Conservation (phyloP, 1,284 basidiomycete genomes). For the Cryptococcus sp. region DNA sequence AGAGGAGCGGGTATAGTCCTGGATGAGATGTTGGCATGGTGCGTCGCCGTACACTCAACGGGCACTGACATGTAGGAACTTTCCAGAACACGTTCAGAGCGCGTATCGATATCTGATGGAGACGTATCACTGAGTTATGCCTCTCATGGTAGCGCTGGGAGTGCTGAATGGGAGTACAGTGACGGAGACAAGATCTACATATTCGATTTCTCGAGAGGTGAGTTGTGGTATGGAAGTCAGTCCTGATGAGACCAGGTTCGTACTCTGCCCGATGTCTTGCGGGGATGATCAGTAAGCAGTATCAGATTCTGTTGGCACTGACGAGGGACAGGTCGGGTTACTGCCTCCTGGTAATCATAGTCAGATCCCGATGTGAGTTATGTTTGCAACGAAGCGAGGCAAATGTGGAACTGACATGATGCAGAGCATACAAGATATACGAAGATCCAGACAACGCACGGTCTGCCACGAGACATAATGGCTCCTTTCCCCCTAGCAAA, state of each 20-base stretch:
- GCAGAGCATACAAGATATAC: slow-evolving; percentile 42
- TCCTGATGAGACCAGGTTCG: slow-evolving; percentile 13
- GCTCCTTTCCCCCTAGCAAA: too few relatives aligned
- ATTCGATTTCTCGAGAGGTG: slow-evolving; percentile 53
- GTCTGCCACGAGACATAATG: background rate
- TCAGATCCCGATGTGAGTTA: slow-evolving; percentile 29
- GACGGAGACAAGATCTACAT: slow-evolving; percentile 52
- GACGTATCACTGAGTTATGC: slow-evolving; percentile 16
- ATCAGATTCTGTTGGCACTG: background rate
- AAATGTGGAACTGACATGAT: background rate
- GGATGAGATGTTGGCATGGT: slow-evolving; percentile 28
- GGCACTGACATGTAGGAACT: slow-evolving; percentile 13
- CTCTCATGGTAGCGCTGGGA: background rate
- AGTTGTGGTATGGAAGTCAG: background rate
- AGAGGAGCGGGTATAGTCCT: slow-evolving; percentile 3
- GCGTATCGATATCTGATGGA: slow-evolving; percentile 34
- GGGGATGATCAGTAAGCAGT: slow-evolving; percentile 41
- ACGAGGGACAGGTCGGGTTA: slow-evolving; percentile 35
- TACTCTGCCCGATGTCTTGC: slow-evolving; percentile 53
- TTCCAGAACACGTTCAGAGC: slow-evolving; percentile 26
- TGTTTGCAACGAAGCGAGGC: background rate
- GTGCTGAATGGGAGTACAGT: background rate
- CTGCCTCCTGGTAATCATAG: slow-evolving; percentile 40
- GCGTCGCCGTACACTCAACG: slow-evolving; percentile 7
- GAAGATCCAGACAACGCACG: slow-evolving; percentile 13